Conservation (phyloP, 768 basidiomycete genomes). For the Coprinellus aureogranulatus region DNA sequence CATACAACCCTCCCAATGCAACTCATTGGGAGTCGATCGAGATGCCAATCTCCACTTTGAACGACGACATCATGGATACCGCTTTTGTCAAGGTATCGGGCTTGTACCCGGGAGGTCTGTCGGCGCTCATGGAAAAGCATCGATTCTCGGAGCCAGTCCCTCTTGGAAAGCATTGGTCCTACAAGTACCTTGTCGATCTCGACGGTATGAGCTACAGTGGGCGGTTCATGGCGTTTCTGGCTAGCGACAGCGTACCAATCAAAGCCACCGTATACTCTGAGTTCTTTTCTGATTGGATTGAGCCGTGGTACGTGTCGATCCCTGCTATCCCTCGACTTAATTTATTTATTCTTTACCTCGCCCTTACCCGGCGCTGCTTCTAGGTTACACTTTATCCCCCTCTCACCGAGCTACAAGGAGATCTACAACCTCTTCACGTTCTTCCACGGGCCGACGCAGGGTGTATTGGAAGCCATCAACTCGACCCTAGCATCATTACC, state of each 20-base stretch:
- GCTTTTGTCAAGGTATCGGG: conserved; percentile 73
- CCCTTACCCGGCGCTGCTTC: background rate
- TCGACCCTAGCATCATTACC: conserved; percentile 31
- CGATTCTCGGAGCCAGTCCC: conserved; percentile 74
- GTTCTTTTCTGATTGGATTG: conserved; percentile 69
- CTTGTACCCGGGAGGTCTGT: conserved; percentile 70
- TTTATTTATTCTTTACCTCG: background rate
- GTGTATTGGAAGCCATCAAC: conserved; percentile 54
- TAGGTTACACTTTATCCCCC: conserved; percentile 90
- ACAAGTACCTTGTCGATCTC: conserved; percentile 89
- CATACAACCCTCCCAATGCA: conserved; percentile 13
- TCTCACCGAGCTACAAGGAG: conserved; percentile 80
- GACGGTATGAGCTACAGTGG: conserved; percentile 97
- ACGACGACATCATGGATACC: conserved; percentile 77
- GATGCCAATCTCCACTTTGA: conserved; percentile 37
- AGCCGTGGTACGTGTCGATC: conserved; percentile 11
- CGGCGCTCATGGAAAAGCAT: conserved; percentile 56
- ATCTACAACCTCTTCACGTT: conserved; percentile 88
- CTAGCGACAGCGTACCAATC: conserved; percentile 84
- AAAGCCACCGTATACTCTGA: conserved; percentile 92
- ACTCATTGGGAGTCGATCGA: conserved; percentile 3
- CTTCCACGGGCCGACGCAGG: conserved; percentile 77
- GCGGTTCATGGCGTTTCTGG: conserved; percentile 80
- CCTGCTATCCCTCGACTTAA: background rate
- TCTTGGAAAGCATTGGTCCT: conserved; percentile 84